These are phyloP conservation scores for Gastrodia elata DNA, from an alignment of 106 monocot genomes.

Conservation along the genomic window DNA sequence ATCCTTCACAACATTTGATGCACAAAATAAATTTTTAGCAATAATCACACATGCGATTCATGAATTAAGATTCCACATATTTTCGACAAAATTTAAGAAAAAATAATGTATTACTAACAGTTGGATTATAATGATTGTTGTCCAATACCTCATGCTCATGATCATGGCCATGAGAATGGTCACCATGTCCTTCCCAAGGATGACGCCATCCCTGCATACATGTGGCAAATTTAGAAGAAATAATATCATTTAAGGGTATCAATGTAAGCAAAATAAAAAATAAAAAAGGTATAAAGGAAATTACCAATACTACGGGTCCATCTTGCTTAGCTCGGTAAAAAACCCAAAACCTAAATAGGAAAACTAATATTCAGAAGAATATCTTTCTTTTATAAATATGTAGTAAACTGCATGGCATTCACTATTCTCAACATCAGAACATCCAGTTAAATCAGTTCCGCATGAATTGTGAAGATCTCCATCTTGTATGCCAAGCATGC, in stretches of 20 bases:
- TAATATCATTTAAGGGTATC: not conserved
- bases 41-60: too few species aligned
- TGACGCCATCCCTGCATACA: slow-evolving; percentile 66
- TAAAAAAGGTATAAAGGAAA: not conserved
- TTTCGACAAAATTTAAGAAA: not conserved
- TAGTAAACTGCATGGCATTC: not conserved
- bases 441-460: not conserved
- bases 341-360: slow-evolving; percentile 60
- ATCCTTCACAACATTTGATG: not conserved
- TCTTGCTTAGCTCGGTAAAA: slow-evolving; percentile 82
- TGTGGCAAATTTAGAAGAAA: not conserved
- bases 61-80: too few species aligned
- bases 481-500: not conserved
- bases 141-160: slow-evolving; percentile 27
- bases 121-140: not conserved
- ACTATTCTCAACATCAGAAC: not conserved
- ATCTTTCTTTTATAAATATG: not conserved
- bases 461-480: not conserved
- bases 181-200: slow-evolving; percentile 93
- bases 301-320: slow-evolving; percentile 74
- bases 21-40: too few species aligned
- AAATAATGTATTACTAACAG: not conserved
- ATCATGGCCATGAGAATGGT: slow-evolving; percentile 60
- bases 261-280: not conserved
- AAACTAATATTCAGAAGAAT: not conserved